Conservation (phyloP, 2,329 filamentous ascomycete genomes). For the Calonectria leucothoes region DNA sequence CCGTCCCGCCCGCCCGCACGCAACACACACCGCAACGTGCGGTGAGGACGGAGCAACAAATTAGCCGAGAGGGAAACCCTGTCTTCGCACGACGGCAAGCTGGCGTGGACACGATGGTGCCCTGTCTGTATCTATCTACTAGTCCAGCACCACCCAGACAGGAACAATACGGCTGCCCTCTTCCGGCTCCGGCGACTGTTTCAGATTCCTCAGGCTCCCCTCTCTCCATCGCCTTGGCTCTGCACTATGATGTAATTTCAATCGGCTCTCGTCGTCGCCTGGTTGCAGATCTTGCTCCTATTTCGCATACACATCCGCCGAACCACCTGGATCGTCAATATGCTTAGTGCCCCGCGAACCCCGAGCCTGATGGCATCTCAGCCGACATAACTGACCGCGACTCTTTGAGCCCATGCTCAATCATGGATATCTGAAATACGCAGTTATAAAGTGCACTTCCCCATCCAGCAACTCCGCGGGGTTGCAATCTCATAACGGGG, state of each 20-base stretch:
- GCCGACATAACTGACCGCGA: too few relatives aligned
- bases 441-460: too few relatives aligned
- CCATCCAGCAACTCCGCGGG: too few relatives aligned
- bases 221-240: neutral
- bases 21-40: neutral
- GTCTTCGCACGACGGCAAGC: neutral
- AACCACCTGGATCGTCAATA: neutral
- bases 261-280: neutral
- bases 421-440: neutral
- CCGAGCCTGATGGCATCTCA: neutral
- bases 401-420: neutral
- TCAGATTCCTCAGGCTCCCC: neutral
- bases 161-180: neutral
- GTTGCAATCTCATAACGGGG: neutral
- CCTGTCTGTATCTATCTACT: too few relatives aligned
- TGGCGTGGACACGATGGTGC: neutral
- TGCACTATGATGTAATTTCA: neutral
- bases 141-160: too few relatives aligned
- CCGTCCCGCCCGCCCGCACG: neutral
- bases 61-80: neutral
- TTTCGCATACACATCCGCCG: neutral
- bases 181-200: neutral
- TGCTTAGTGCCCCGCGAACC: neutral
- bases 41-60: neutral
- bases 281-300: neutral